phyloP scores from a whole-genome alignment of 345 rosid genomes.

The Syzygium aqueum region DNA sequence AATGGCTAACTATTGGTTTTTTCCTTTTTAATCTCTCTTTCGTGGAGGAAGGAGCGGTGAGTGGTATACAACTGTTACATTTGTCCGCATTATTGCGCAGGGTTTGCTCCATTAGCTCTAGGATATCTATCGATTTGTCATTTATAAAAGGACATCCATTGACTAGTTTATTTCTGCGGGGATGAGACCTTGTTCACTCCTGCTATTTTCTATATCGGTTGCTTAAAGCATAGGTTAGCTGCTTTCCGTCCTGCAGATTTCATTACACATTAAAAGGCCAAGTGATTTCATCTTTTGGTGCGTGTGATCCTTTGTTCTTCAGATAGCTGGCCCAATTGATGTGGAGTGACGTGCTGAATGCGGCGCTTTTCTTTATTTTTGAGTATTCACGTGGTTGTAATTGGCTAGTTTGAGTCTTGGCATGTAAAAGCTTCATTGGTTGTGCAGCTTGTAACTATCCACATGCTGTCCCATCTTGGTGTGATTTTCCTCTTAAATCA shows the following conservation, averaged over 20 bases:
- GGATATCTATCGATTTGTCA: background rate
- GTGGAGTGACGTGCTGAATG: background rate
- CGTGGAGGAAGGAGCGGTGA: background rate
- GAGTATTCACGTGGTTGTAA: background rate
- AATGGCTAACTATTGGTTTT: background rate
- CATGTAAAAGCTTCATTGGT: background rate
- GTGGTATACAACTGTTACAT: background rate
- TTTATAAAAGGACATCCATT: background rate
- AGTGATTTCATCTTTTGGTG: background rate
- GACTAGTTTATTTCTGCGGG: background rate
- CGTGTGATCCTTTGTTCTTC: background rate
- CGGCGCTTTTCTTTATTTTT: background rate
- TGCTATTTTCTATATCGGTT: background rate
- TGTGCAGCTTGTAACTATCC: background rate
- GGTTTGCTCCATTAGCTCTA: background rate
- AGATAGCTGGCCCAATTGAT: background rate
- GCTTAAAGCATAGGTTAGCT: background rate
- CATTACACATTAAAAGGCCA: background rate
- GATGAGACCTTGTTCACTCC: background rate
- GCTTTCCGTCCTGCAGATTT: background rate
- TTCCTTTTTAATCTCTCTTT: background rate
- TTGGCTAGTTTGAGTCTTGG: background rate
- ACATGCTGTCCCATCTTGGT: background rate
- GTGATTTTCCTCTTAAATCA: background rate
- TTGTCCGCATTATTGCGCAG: background rate